Conservation (phyloP, 2,329 filamentous ascomycete species). For the Neonectria hederae region DNA sequence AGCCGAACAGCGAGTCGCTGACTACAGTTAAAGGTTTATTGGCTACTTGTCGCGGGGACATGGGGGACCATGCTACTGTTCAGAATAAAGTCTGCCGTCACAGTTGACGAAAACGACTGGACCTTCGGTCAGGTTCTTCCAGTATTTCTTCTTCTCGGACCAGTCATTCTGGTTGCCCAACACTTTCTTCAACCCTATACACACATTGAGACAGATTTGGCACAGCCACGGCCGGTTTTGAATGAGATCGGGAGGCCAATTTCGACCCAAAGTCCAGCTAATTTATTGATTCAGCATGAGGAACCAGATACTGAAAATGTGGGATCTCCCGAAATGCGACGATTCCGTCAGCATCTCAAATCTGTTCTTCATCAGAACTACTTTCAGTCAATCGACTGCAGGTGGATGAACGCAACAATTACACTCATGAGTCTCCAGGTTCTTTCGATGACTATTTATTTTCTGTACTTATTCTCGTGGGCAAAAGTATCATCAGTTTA, state of each 20-base stretch:
- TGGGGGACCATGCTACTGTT: slow-evolving; percentile 5
- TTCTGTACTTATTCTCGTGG: too few relatives aligned
- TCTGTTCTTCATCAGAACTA: too few relatives aligned
- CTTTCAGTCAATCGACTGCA: too few relatives aligned
- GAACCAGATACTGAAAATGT: too few relatives aligned
- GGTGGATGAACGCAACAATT: too few relatives aligned
- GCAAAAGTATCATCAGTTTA: accelerated
- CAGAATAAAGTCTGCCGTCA: neutral
- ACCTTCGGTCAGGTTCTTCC: slow-evolving; percentile 18
- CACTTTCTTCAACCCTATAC: neutral
- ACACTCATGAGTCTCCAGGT: too few relatives aligned
- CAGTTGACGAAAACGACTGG: slow-evolving; percentile 11
- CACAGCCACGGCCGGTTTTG: neutral
- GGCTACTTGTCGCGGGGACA: neutral
- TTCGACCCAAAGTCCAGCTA: neutral
- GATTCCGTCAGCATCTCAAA: too few relatives aligned
- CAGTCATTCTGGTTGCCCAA: neutral
- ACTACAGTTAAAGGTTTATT: neutral
- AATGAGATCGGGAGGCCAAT: neutral
- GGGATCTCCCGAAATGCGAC: too few relatives aligned
- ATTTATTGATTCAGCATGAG: too few relatives aligned
- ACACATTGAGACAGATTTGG: neutral
- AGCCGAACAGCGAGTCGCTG: too few relatives aligned
- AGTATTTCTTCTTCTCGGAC: slow-evolving; percentile 7
- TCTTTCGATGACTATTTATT: too few relatives aligned